Percentiles rank a stretch among this genome's conserved stretches.
Evolutionary conservation across 2,329 filamentous ascomycete genomes (phyloP).

Genomic region (Epichloe bromicola): DNA sequence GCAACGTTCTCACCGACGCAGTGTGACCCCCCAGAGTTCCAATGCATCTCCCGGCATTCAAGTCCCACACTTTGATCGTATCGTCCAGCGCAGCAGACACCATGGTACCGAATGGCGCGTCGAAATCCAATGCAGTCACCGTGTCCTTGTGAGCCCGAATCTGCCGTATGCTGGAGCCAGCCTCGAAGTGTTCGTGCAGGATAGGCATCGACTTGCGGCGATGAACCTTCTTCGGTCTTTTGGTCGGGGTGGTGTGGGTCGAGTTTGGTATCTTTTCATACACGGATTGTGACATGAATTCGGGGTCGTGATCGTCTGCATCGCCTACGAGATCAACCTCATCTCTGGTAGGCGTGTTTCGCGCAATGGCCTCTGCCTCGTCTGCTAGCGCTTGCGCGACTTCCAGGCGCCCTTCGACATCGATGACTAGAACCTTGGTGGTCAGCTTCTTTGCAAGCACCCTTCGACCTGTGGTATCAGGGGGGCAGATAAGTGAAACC

Average conservation of each 20-base stretch:
- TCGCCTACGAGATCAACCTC: slow-evolving; percentile 41
- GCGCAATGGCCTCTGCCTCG: slow-evolving; percentile 43
- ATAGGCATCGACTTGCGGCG: slow-evolving; percentile 83
- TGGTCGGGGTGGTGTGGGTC: slow-evolving; percentile 32
- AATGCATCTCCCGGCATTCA: slow-evolving; percentile 86
- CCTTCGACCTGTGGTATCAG: background rate
- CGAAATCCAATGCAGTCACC: slow-evolving; percentile 87
- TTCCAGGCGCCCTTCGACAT: slow-evolving; percentile 48
- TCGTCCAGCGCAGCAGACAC: slow-evolving; percentile 88
- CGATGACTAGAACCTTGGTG: slow-evolving; percentile 34
- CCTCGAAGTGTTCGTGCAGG: slow-evolving; percentile 86
- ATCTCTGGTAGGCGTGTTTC: slow-evolving; percentile 36
- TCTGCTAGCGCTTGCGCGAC: slow-evolving; percentile 46
- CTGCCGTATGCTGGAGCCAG: slow-evolving; percentile 78
- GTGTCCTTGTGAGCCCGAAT: slow-evolving; percentile 78
- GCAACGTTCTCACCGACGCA: slow-evolving; percentile 80
- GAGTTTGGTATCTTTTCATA: slow-evolving; percentile 76
- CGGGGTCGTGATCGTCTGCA: slow-evolving; percentile 33
- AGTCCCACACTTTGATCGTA: slow-evolving; percentile 88
- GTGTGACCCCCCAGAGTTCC: slow-evolving; percentile 87
- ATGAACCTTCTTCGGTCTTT: slow-evolving; percentile 39
- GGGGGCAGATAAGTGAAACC: slow-evolving; percentile 19
- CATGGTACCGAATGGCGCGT: slow-evolving; percentile 92
- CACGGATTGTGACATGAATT: slow-evolving; percentile 95
- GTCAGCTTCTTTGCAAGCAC: background rate